Evolutionary conservation across 805 yeast genomes (phyloP), one percentile per base, ranked within the genome.

Genomic region (Saccharomyces paradoxus): DNA sequence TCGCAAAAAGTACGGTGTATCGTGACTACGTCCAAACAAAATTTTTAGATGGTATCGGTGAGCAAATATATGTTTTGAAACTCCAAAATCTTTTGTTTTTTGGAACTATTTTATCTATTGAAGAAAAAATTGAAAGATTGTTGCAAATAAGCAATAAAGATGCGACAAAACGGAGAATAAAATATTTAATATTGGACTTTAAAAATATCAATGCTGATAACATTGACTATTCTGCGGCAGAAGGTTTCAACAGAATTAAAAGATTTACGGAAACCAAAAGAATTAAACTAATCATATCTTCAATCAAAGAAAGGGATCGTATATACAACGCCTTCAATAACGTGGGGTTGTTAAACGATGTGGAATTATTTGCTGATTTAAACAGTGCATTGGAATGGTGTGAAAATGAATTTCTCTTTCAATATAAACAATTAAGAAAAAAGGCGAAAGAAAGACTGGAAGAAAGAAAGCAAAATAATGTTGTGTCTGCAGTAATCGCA

Each of bases 361-460:
- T 73, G 27, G 80, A 77, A 53, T 76, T 91, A 48, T 92, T 90
- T 66, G 80, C 80, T 53, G 86, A 88, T 53, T 77, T 94, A 62
- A 94, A 94, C 66, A 80, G 86, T 53, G 96, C 96, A 0, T 77
- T 94, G 47, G 98, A 94, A 70, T 92, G 96, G 96, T 89, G 97
- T 74, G 99, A 94, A 69, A 92, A 94, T 71, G 84, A 86, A 62
- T 89, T 91, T 61, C 76, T 94, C 63, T 56, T 59, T 4, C 68
- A 72, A 56, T 75, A 73, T 56, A 72, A 63, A 50, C 63, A 69
- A 41, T 58, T 74, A 46, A 71, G 74, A 30, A 63, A 61, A 26
- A 67, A 63, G 32, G 63, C 65, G 4, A 58, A 58, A 28, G 53
- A 50, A 7, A 60, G 55, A 47, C 44, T 54, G 27, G 55, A 37